Conservation (phyloP, 352 stramenopile species). For the Phytophthora aleatoria region DNA sequence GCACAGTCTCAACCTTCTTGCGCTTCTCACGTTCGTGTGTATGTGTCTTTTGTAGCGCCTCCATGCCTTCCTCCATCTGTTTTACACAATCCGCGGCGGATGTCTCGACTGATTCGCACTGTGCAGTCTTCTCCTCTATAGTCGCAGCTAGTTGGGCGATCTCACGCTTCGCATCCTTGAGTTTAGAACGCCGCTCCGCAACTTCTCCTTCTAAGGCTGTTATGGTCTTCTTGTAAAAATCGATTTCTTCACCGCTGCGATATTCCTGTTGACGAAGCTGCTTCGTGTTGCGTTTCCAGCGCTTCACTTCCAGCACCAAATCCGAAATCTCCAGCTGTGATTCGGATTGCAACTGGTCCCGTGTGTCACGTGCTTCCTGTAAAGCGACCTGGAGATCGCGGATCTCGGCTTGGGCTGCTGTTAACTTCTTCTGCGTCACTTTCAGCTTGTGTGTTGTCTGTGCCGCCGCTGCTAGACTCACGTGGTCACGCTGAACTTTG, state of each 20-base stretch:
- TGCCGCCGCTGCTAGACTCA: constrained; percentile 32
- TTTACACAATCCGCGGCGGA: constrained; percentile 56
- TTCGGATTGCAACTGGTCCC: constrained; percentile 38
- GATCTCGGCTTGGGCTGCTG: constrained; percentile 35
- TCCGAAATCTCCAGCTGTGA: constrained; percentile 47
- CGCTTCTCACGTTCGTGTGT: constrained; percentile 51
- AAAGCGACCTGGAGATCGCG: constrained; percentile 45
- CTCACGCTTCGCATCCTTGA: constrained; percentile 45
- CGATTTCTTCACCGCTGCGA: constrained; percentile 37
- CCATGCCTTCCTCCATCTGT: constrained; percentile 40
- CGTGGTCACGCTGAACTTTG: constrained; percentile 44
- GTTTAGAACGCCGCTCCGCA: constrained; percentile 32
- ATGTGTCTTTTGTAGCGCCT: constrained; percentile 41
- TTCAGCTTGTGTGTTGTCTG: constrained; percentile 56
- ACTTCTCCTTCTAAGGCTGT: constrained; percentile 41
- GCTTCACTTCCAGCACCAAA: constrained; percentile 43
- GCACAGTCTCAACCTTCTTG: constrained; percentile 48
- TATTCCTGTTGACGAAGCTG: constrained; percentile 48
- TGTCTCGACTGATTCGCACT: constrained; percentile 47
- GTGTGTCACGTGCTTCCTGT: constrained; percentile 39
- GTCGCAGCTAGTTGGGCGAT: constrained; percentile 30
- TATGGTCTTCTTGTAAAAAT: constrained; percentile 44
- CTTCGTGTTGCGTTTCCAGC: constrained; percentile 53
- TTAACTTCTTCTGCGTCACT: constrained; percentile 46
- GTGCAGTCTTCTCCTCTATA: constrained; percentile 44